Evolutionary conservation across 495 filamentous ascomycete genomes (phyloP).

Genomic region (Apiosordaria backusii): DNA sequence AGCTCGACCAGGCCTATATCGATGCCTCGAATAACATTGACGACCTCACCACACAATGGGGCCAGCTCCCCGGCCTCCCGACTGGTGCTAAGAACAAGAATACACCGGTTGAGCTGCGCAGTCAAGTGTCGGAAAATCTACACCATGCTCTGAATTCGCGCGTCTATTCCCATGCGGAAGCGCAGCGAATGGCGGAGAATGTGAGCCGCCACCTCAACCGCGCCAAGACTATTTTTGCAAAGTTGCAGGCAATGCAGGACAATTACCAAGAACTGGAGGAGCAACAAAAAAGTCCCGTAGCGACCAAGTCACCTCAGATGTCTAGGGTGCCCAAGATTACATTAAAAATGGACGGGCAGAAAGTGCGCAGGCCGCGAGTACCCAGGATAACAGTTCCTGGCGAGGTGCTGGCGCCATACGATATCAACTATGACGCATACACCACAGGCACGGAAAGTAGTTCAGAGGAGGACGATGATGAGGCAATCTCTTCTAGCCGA

Average conservation of each 20-base stretch:
- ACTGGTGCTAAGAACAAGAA: constrained; percentile 38
- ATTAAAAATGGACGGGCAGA: constrained; percentile 57
- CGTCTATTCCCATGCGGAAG: constrained; percentile 76
- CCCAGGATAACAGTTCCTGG: constrained; percentile 55
- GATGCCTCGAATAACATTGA: constrained; percentile 65
- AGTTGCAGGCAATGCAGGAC: constrained; percentile 70
- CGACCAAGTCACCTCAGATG: constrained; percentile 51
- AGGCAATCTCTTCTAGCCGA: constrained; percentile 32
- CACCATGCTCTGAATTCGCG: constrained; percentile 71
- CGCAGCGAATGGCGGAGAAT: constrained; percentile 71
- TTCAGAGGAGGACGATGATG: constrained; percentile 40
- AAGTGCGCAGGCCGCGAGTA: constrained; percentile 36
- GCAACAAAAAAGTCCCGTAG: constrained; percentile 54
- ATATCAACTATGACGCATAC: constrained; percentile 50
- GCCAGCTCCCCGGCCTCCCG: constrained; percentile 60
- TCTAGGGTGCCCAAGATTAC: constrained; percentile 61
- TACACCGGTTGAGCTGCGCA: constrained; percentile 57
- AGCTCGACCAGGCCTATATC: constrained; percentile 70
- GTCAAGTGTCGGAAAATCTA: constrained; percentile 69
- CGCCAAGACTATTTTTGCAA: constrained; percentile 70
- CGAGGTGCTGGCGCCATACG: constrained; percentile 57
- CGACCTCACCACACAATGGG: constrained; percentile 69
- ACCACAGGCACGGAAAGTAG: constrained; percentile 44
- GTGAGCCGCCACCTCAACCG: constrained; percentile 75
- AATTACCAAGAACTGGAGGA: constrained; percentile 48